Evolutionary conservation across 352 stramenopile genomes (phyloP).

Genomic region (Globisporangium yorkense): DNA sequence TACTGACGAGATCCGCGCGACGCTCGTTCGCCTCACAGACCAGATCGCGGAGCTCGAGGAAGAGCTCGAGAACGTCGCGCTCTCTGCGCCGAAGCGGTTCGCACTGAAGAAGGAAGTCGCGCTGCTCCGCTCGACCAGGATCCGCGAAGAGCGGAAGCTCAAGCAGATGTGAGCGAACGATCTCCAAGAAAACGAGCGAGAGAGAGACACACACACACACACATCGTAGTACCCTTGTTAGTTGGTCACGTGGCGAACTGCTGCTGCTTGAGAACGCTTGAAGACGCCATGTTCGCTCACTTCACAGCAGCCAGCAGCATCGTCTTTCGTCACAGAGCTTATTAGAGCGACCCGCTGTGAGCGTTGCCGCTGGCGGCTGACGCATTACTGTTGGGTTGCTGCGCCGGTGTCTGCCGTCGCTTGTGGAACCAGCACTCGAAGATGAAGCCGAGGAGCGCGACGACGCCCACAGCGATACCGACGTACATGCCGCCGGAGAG

Average conservation of each 20-base stretch:
- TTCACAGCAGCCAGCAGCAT: background rate
- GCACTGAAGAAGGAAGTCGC: slow-evolving; percentile 81
- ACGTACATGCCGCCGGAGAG: slow-evolving; percentile 66
- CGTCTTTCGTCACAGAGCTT: background rate
- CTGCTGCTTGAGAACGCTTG: background rate
- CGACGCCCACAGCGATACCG: slow-evolving; percentile 55
- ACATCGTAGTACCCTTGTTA: slow-evolving; percentile 2
- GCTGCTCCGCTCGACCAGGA: slow-evolving; percentile 54
- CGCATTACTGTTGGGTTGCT: slow-evolving; percentile 1
- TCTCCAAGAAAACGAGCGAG: background rate
- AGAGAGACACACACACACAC: background rate
- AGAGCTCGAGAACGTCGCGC: slow-evolving; percentile 50
- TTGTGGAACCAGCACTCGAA: slow-evolving; percentile 75
- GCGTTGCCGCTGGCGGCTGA: slow-evolving; percentile 3
- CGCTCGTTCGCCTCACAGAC: slow-evolving; percentile 20
- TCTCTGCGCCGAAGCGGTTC: slow-evolving; percentile 72
- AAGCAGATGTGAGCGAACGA: background rate
- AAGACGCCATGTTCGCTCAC: background rate
- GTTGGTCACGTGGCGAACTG: background rate
- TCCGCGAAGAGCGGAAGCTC: slow-evolving; percentile 40
- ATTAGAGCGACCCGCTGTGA: slow-evolving; percentile 1
- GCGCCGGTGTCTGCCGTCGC: slow-evolving; percentile 31
- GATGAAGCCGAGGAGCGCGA: slow-evolving; percentile 59
- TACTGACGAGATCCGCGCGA: background rate
- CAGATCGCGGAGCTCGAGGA: slow-evolving; percentile 54